Evolutionary conservation across 441 rosid genomes (phyloP), one percentile per base, ranked within the genome.

Genomic region (Manihot esculenta): DNA sequence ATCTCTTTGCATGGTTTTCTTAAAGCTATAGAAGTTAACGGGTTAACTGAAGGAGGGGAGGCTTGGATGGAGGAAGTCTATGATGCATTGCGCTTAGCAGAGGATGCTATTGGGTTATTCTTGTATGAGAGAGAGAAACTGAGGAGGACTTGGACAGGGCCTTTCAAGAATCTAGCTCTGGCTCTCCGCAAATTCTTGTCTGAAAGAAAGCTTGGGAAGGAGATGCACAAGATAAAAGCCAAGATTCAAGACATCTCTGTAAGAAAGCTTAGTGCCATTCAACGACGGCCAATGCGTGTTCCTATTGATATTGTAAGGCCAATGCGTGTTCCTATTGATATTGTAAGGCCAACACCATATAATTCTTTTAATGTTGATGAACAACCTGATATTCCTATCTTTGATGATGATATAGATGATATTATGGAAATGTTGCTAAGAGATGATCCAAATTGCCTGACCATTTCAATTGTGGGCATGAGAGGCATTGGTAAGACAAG

Each of bases 371-470:
- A 17, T 0, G 20, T 0, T 49, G 53, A 49, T 15, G 8, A 49
- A 17, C 1, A 18, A 14, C 7, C 18, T 18, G 53, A 49, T 49
- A 49, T 49, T 49, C 8, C 53, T 7, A 49, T 49, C n/a, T 49
- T 49, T 7, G 53, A 49, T 49, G 21, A 8, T 14, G 53, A 49
- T 42, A 45, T 62, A 10, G 26, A 41, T 38, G 50, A 42, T 62
- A 62, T 62, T 41, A 9, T 41, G 18, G 66, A 62, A n/a, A 62
- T 41, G 66, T 62, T 42, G 50, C 50, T 62, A 11, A 41, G 10
- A 24, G 50, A 41, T 41, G 50, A 38, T 62, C 59, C 59, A 2
- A 62, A 30, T 41, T 62, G 66, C 66, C 66, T 62, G 24, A 62
- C 66, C 11, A 41, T 62, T 41, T 62, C 66, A 11, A 62, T 41